These are phyloP conservation scores for Penicillium concentricum DNA, from an alignment of 2,329 filamentous ascomycete genomes.

Conservation along the genomic window DNA sequence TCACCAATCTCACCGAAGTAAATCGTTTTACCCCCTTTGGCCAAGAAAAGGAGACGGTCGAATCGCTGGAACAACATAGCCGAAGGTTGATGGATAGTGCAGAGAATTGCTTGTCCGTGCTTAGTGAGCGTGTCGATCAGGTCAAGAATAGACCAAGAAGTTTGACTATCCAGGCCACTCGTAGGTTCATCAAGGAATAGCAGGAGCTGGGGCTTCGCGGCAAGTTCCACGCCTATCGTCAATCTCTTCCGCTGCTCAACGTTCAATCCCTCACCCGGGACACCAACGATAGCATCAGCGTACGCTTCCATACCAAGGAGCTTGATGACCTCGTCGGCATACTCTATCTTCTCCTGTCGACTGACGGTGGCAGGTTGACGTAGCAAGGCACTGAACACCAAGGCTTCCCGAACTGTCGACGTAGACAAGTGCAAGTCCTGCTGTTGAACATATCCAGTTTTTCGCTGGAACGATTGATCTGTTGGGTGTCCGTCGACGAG, in stretches of 20 bases:
- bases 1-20: slow-evolving; percentile 66
- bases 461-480: slow-evolving; percentile 60
- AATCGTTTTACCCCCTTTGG: slow-evolving; percentile 62
- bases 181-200: slow-evolving; percentile 5
- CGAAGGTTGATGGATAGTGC: slow-evolving; percentile 1
- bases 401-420: slow-evolving; percentile 80
- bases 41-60: slow-evolving; percentile 52
- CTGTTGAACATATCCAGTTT: slow-evolving; percentile 67
- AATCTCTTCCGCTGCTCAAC: slow-evolving; percentile 59
- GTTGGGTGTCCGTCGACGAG: slow-evolving; percentile 61
- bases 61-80: slow-evolving; percentile 3
- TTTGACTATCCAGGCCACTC: background rate
- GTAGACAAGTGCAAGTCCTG: slow-evolving; percentile 78
- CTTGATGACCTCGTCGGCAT: slow-evolving; percentile 78
- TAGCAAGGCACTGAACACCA: slow-evolving; percentile 79
- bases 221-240: slow-evolving; percentile 5
- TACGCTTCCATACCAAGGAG: slow-evolving; percentile 87
- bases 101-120: slow-evolving; percentile 1
- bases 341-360: slow-evolving; percentile 71
- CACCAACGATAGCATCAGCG: slow-evolving; percentile 81
- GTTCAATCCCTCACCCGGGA: slow-evolving; percentile 71
- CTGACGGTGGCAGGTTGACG: slow-evolving; percentile 74
- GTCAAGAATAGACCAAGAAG: background rate
- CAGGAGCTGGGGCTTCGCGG: background rate
- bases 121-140: background rate